Evolutionary conservation across 805 yeast species (phyloP).

Genomic region (Metschnikowia borealis): DNA sequence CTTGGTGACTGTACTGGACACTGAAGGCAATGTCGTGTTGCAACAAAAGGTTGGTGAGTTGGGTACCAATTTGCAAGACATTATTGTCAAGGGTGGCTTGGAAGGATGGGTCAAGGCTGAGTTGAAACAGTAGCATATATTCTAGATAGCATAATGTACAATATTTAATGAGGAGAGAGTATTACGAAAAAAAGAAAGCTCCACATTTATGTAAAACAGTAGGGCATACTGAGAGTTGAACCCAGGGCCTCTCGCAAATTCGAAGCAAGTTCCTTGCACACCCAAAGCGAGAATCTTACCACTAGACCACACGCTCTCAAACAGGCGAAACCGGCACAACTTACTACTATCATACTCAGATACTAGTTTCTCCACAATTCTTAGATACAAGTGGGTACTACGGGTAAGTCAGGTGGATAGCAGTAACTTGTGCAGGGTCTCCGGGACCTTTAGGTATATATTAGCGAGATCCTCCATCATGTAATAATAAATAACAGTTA

Average conservation of each 20-base stretch:
- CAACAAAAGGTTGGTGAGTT: conserved; percentile 91
- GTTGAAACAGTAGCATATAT: conserved; percentile 22
- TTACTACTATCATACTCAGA: too few relatives aligned
- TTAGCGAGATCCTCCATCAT: too few relatives aligned
- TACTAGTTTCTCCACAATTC: too few relatives aligned
- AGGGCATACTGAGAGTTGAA: conserved; percentile 24
- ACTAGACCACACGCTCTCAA: conserved; percentile 22
- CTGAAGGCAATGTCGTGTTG: conserved; percentile 56
- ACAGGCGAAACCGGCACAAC: not conserved
- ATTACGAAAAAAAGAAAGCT: not conserved
- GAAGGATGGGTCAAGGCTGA: conserved; percentile 96
- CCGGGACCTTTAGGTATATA: too few relatives aligned
- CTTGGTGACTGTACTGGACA: conserved; percentile 71
- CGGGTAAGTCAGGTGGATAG: too few relatives aligned
- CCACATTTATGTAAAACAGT: not conserved
- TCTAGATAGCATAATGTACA: not conserved
- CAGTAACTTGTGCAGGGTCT: too few relatives aligned
- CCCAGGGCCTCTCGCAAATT: conserved; percentile 23
- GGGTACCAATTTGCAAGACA: conserved; percentile 93
- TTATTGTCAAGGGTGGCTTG: conserved; percentile 93
- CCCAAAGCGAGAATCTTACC: conserved; percentile 25
- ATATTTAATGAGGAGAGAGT: not conserved
- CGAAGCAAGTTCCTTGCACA: conserved; percentile 2
- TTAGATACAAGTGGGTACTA: too few relatives aligned
- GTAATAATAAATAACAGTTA: too few relatives aligned